Evolutionary conservation across 1,284 basidiomycete genomes (phyloP), one percentile per base, ranked within the genome.

Genomic region (Ganoderma lucidum): DNA sequence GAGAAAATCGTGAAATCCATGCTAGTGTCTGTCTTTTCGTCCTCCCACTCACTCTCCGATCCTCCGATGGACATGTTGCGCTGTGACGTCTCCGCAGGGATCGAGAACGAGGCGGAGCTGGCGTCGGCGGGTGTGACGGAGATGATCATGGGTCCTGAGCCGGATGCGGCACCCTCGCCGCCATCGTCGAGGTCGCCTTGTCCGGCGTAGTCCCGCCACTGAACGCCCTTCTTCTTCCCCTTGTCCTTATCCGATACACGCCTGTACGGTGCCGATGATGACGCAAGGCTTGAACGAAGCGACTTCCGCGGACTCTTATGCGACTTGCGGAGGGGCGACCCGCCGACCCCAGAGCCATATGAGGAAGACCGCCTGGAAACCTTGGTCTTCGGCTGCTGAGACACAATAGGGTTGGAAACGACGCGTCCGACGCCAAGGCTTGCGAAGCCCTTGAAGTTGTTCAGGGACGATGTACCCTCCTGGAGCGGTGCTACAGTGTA

Each of bases 121-220:
- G 70, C 80, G 63, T 88, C 82, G 39, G 82, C 79, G 55, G 78
- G 75, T 10, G 75, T 74, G 64, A 78, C 69, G 12, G 76, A 73
- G 61, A 78, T 76, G 19, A 72, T 71, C 6, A 73, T 72, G 2
- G 73, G 70, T 61, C 39, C 41, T 12, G 59, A 42, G 12, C 73
- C 61, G 12, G 71, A 17, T 37, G 77, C 72, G 56, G 77, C 65
- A 35, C 70, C 72, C 60, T 68, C 66, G 35, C 89, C 88, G 35
- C 86, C 86, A 75, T 96, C 94, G 73, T 94, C 93, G 60, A 97
- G 81, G 61, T 88, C 84, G 10, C 95, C 96, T 77, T 93, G 92
- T 6, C 96, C 96, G 6, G 87, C 94, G 78, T 96, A 93, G 75
- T 97, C 96, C 65, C 86, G 88, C 96, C 96, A 97, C 75, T 96